Evolutionary conservation across 2,329 filamentous ascomycete species (phyloP), one percentile per base, ranked within the genome.

Genomic region (Ciborinia camelliae): DNA sequence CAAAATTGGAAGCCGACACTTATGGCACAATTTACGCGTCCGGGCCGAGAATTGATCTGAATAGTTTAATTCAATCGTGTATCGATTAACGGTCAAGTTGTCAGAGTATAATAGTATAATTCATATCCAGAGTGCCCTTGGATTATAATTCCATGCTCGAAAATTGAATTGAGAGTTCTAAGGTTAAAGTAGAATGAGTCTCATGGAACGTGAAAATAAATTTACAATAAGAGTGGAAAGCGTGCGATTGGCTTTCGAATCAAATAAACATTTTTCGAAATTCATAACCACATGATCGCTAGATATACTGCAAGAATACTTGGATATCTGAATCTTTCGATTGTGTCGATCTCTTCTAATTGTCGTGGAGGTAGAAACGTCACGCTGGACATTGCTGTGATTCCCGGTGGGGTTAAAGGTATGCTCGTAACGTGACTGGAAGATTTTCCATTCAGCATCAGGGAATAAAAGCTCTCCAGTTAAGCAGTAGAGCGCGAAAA

Each of bases 321-420:
- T 89, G 71, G 88, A 69, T 61, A 86, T 84, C 74, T 89, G 86
- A 0, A 86, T 86, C 70, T 86, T 74, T 86, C 81, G 73, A 87
- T 89, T 69, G 63, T 68, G 73, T 89, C 85, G 77, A 84, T 84
- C 26, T 79, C 77, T 71, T 89, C 84, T 52, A 76, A 74, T 58
- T 76, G 64, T 20, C 18, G 50, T 2, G 70, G 67, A 30, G 57
- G 65, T 2, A 26, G 18, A 30, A 63, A 48, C 61, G 66, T 73
- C n/a, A 81, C 78, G 67, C 81, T 77, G 4, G 72, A 67, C 20
- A 81, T 73, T 5, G 75, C 75, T 4, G 79, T 77, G 67, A 80
- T 75, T 3, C 76, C 80, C 52, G 78, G 76, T 4, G 75, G 70
- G 4, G 80, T 80, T 80, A 48, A 72, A 75, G 3, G 78, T 78